Evolutionary conservation across 371 early-diverging fungal genomes (phyloP), one percentile per base, ranked within the genome.

Genomic region (Mucor velutinosus): DNA sequence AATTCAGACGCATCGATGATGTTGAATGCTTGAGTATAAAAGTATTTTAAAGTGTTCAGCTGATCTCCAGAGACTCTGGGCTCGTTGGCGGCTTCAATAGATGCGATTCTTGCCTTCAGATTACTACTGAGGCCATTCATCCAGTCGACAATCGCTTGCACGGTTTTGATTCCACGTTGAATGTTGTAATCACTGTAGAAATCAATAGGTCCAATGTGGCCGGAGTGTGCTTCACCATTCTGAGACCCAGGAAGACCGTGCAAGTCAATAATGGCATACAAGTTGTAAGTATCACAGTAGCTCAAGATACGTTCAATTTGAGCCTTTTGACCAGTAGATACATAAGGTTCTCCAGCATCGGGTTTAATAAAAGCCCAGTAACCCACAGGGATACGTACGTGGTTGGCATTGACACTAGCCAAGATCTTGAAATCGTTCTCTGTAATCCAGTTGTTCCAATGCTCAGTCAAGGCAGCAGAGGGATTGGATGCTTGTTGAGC

Each of bases 241-340:
- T 86, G 89, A 37, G 87, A 86, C 2, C 90, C 89, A 7, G 90
- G 90, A 0, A 81, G 82, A 8, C 84, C 86, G 61, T 89, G 89
- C 41, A 90, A 64, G 43, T 90, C 89, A n/a, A 89, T 66, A 55
- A 87, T 75, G 25, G 88, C 88, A 3, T 88, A 80, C 64, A 90
- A 72, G 2, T 78, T 75, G 58, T 86, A 81, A 45, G 78, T 81
- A 7, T 65, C 58, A 55, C 76, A 76, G 68, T 74, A 43, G 78
- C 87, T 88, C 78, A 87, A 49, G 45, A 76, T 73, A 60, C 76
- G 76, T n/a, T 77, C 79, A 41, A 88, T 76, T 8, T 80, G 82
- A 11, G 72, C 72, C 58, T 81, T 70, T 58, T 87, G 70, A 58
- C 82, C 87, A 17, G 72, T 80, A 33, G 77, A 58, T 12, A 84